phyloP scores from a whole-genome alignment of 768 basidiomycete genomes.

The Hysterangium stoloniferum region DNA sequence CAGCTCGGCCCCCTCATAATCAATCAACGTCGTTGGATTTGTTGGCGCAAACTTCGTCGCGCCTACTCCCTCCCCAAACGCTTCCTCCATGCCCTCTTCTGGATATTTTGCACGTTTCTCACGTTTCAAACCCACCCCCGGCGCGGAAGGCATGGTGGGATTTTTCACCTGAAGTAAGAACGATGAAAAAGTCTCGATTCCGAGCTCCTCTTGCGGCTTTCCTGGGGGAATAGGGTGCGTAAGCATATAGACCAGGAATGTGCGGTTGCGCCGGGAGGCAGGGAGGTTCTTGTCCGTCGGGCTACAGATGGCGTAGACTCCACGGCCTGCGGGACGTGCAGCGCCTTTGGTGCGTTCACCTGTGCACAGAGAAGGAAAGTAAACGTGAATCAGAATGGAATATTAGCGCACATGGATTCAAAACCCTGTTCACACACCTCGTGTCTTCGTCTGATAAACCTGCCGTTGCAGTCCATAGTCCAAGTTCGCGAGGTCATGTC shows the following conservation, averaged over 20 bases:
- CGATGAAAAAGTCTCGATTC: constrained; percentile 43
- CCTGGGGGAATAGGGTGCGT: constrained; percentile 42
- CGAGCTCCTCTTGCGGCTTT: constrained; percentile 48
- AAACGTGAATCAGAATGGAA: background rate
- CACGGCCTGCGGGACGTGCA: constrained; percentile 46
- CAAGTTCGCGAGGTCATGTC: constrained; percentile 41
- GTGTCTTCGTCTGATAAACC: constrained; percentile 55
- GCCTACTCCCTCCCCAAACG: constrained; percentile 39
- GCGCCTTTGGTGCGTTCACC: constrained; percentile 46
- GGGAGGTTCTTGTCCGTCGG: constrained; percentile 28
- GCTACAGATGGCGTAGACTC: constrained; percentile 54
- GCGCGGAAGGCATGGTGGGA: constrained; percentile 37
- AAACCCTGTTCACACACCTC: no score
- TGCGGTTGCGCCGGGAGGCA: constrained; percentile 37
- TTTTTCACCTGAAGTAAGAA: constrained; percentile 60
- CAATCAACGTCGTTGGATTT: constrained; percentile 42
- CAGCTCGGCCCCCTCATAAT: constrained; percentile 47
- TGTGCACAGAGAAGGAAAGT: constrained; percentile 13
- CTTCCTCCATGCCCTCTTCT: constrained; percentile 35
- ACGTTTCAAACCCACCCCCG: constrained; percentile 20
- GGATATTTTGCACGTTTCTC: constrained; percentile 38
- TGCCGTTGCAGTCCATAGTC: constrained; percentile 43
- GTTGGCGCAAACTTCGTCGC: constrained; percentile 45
- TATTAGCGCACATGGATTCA: background rate
- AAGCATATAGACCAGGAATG: constrained; percentile 52